Conservation (phyloP, 2,329 filamentous ascomycete species). For the Exophiala calicioides region DNA sequence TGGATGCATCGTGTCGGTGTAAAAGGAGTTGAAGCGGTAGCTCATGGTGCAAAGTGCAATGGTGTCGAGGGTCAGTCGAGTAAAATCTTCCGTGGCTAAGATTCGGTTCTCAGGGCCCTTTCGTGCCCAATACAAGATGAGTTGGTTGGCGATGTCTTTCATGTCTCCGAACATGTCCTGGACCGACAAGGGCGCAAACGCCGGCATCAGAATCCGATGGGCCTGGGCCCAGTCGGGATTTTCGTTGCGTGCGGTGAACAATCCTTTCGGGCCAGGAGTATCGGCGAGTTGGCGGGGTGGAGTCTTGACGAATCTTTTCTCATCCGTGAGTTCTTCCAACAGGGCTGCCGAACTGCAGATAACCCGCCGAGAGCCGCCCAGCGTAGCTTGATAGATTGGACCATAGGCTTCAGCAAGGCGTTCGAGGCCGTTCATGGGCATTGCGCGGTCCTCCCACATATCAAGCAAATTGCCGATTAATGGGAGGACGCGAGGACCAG, state of each 20-base stretch:
- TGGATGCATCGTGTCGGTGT: conserved; percentile 66
- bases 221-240: conserved; percentile 35
- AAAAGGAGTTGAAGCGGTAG: conserved; percentile 75
- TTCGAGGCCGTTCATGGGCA: conserved; percentile 11
- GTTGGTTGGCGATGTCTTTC: conserved; percentile 42
- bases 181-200: conserved; percentile 26
- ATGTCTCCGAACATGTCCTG: conserved; percentile 33
- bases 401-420: conserved; percentile 38
- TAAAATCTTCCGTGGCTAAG: conserved; percentile 65
- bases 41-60: conserved; percentile 59
- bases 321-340: conserved; percentile 64
- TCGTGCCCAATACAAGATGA: conserved; percentile 45
- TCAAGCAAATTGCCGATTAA: conserved; percentile 22
- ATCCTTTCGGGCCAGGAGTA: conserved; percentile 62
- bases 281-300: conserved; percentile 53
- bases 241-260: conserved; percentile 59
- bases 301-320: conserved; percentile 64
- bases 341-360: conserved; percentile 57
- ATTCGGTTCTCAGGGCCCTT: conserved; percentile 60
- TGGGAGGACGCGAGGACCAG: conserved; percentile 17
- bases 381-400: conserved; percentile 59
- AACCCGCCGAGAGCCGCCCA: conserved; percentile 52
- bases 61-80: conserved; percentile 35
- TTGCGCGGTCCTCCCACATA: conserved; percentile 17
- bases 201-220: conserved; percentile 26